Conservation (phyloP, 768 basidiomycete species). For the Hygrocybe coccinea region DNA sequence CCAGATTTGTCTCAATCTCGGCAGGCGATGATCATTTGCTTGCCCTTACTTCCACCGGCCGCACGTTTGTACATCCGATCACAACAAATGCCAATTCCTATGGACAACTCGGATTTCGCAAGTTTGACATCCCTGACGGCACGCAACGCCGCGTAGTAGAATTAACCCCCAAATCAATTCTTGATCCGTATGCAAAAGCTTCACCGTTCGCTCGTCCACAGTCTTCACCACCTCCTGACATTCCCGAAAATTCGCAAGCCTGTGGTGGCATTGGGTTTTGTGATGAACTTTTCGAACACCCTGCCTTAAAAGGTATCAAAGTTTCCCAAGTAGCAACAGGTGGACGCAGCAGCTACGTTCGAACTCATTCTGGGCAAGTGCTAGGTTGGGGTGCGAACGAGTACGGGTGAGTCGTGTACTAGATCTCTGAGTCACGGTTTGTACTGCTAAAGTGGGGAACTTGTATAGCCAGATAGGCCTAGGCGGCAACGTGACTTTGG, state of each 20-base stretch:
- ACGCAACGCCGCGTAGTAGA: slow-evolving; percentile 43
- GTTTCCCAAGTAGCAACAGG: slow-evolving; percentile 72
- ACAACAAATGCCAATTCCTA: slow-evolving; percentile 69
- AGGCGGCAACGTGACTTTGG: slow-evolving; percentile 55
- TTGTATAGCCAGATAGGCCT: slow-evolving; percentile 70
- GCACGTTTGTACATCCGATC: slow-evolving; percentile 74
- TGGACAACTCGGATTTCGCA: slow-evolving; percentile 79
- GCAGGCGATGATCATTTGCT: slow-evolving; percentile 69
- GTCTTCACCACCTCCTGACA: slow-evolving; percentile 26
- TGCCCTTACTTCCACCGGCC: slow-evolving; percentile 67
- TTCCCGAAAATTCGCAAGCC: slow-evolving; percentile 32
- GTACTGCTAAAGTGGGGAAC: slow-evolving; percentile 3
- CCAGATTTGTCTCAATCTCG: slow-evolving; percentile 67
- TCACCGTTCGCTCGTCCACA: slow-evolving; percentile 37
- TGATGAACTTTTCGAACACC: slow-evolving; percentile 70
- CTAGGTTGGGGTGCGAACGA: slow-evolving; percentile 90
- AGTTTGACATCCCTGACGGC: slow-evolving; percentile 45
- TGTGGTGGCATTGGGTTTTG: slow-evolving; percentile 54
- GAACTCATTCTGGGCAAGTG: slow-evolving; percentile 64
- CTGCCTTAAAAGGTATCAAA: slow-evolving; percentile 57
- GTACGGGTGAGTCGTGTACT: slow-evolving; percentile 51
- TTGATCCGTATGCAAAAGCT: slow-evolving; percentile 46
- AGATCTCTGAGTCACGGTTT: neutral
- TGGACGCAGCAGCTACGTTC: slow-evolving; percentile 63
- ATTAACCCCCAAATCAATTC: slow-evolving; percentile 52